Base-by-base conservation (phyloP, 768 basidiomycete species). In the Lactifluus subvellereus region DNA sequence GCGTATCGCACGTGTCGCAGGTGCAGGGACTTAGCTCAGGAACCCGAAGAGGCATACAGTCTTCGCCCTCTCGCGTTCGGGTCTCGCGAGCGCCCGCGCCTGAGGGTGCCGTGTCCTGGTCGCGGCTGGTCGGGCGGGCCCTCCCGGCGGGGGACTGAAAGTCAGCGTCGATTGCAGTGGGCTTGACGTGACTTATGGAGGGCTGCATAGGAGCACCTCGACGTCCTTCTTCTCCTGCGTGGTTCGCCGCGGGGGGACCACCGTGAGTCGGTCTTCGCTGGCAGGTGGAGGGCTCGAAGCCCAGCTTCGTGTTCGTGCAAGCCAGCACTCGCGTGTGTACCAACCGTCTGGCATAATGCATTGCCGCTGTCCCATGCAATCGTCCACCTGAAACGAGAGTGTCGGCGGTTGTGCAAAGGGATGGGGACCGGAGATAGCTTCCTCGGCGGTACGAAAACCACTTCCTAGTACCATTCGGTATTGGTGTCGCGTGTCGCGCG, bases 111-210 rank as follows among this genome's bases (percentile, higher is more conserved):
- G 60, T 35, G 14, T 32, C 14, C 13, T 33, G 11, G 18, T 27
- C 50, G 43, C 2, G 10, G 33, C 33, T 7, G 37, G 1, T 42
- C 32, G 47, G 20, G 45, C 4, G 14, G 35, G 30, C 8, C 2
- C 3, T 1, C 53, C 45, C 11, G 40, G 22, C 32, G 32, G 63
- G 27, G 67, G 59, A 33, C 69, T 69, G 66, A 88, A 87, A 67
- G 81, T 84, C 33, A 88, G 75, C 32, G 78, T 76, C 32, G 76
- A 79, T 59, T 84, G 80, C 59, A 88, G 75, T 0, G 81, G 78
- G 1, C 83, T 82, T 11, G 81, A 86, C 71, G 76, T 82, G 40
- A 88, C 71, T 62, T 77, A 77, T 2, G 83, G 77, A 0, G 87
- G 86, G 64, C 84, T 85, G 30, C 75, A 74, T 0, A 84, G 83